Base-by-base conservation (phyloP, 75 land plant genomes). In the Cunninghamia lanceolata region DNA sequence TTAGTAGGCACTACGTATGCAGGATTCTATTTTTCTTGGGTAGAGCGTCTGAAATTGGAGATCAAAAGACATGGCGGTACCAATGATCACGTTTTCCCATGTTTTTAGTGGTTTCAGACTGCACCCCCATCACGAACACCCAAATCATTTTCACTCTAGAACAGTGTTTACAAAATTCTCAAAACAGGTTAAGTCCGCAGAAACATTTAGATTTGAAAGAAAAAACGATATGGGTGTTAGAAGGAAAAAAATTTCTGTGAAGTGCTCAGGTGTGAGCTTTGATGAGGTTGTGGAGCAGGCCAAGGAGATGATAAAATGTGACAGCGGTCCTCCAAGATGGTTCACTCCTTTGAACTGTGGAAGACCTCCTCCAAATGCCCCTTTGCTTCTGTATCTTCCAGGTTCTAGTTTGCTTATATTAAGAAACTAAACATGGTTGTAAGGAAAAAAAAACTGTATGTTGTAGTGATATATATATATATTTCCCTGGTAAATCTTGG, bases 311-410 rank as follows among this genome's bases (percentile, higher is more conserved):
- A 86, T 90, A 34, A 90, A 78, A 86, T 76, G 87, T 16, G 95
- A 92, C 52, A 93, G 93, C 1, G 95, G 95, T 15, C 96, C 99
- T n/a, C 93, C 95, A 3, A 88, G 99, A 42, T 98, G 99, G 99
- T 98, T 98, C 85, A 93, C 92, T 85, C 99, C 99, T 40, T 80
- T 93, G 2, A 89, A 88, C 21, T 93, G 93, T 87, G 93, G 94
- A 13, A 81, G 15, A 21, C 98, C 98, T 9, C 90, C 93, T 38
- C 85, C 92, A 46, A 92, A 88, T 84, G 91, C 99, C 43, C 99
- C 99, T 36, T 9, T 91, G 84, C 96, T 97, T 82, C 88, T 97
- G 70, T 97, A 95, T 86, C 91, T 97, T 82, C 99, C 99, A 84
- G 99, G 99, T 97, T 83, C 82, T 28, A 21, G 5, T 11, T 39